Evolutionary conservation across 768 basidiomycete genomes (phyloP).

Genomic region (Mycena alexandri): DNA sequence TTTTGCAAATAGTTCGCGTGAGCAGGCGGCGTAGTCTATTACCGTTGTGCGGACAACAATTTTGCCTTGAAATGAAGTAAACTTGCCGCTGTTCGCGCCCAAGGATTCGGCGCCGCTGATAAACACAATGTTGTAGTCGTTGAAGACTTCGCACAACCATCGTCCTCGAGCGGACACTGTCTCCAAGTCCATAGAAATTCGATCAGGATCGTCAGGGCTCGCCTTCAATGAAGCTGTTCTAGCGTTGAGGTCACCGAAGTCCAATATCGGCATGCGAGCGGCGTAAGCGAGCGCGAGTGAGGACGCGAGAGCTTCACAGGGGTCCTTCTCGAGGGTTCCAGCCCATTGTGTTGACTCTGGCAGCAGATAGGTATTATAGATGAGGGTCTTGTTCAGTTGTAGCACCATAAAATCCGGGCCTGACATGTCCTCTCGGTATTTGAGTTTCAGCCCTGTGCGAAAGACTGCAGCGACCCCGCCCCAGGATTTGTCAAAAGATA

Average conservation of each 20-base stretch:
- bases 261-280: not conserved
- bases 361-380: not conserved
- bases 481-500: conserved; percentile 6
- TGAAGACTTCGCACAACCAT: not conserved
- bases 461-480: conserved; percentile 1
- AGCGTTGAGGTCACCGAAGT: not conserved
- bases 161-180: not conserved
- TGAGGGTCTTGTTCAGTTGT: not conserved
- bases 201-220: not conserved
- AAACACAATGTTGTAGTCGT: conserved; percentile 7
- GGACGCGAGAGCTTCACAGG: not conserved
- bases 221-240: not conserved
- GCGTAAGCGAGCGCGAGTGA: not conserved
- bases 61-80: conserved; percentile 12
- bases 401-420: not conserved
- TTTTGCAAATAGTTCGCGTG: not conserved
- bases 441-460: not conserved
- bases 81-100: conserved; percentile 2
- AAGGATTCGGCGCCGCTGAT: not conserved
- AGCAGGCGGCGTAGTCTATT: conserved; percentile 6
- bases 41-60: not conserved
- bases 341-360: not conserved
- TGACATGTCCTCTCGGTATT: not conserved
- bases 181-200: not conserved
- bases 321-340: not conserved